phyloP scores from a whole-genome alignment of 2,329 filamentous ascomycete species.

The Colletotrichum tofieldiae region DNA sequence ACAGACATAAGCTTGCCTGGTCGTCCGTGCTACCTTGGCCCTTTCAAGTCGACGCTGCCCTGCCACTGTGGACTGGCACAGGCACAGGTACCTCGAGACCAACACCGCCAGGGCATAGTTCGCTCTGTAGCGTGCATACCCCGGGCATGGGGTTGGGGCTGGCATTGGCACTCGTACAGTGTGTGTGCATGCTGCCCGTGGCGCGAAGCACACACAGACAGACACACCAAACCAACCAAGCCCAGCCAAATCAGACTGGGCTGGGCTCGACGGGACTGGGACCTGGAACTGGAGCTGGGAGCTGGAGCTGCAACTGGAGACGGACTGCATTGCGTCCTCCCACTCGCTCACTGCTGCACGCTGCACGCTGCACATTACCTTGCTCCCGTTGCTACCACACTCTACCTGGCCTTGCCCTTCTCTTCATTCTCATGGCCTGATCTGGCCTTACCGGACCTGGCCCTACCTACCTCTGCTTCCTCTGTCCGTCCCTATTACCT shows the following conservation, averaged over 20 bases:
- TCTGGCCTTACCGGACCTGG: slow-evolving; percentile 9
- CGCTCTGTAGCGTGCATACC: slow-evolving; percentile 11
- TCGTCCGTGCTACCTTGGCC: slow-evolving; percentile 16
- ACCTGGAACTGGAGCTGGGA: slow-evolving; percentile 14
- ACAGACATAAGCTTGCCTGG: slow-evolving; percentile 6
- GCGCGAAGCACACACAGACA: slow-evolving; percentile 18
- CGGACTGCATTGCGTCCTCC: slow-evolving; percentile 10
- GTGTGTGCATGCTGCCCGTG: slow-evolving; percentile 16
- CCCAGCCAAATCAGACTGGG: slow-evolving; percentile 7
- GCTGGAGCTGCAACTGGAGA: slow-evolving; percentile 10
- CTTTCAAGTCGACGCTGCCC: background rate
- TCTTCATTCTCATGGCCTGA: slow-evolving; percentile 6
- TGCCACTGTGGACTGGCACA: background rate
- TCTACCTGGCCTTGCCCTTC: background rate
- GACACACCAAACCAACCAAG: slow-evolving; percentile 2
- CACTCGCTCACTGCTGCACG: slow-evolving; percentile 1
- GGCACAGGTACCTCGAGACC: slow-evolving; percentile 1
- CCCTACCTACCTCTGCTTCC: background rate
- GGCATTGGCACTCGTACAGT: slow-evolving; percentile 31
- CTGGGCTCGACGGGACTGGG: slow-evolving; percentile 1
- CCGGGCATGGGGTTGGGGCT: slow-evolving; percentile 8
- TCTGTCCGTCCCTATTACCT: background rate
- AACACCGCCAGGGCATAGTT: slow-evolving; percentile 28
- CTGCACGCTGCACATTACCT: slow-evolving; percentile 13
- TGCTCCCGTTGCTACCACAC: slow-evolving; percentile 13